These are phyloP conservation scores for Backusella macrospora DNA, from an alignment of 192 early-diverging fungal genomes.

Conservation along the genomic window DNA sequence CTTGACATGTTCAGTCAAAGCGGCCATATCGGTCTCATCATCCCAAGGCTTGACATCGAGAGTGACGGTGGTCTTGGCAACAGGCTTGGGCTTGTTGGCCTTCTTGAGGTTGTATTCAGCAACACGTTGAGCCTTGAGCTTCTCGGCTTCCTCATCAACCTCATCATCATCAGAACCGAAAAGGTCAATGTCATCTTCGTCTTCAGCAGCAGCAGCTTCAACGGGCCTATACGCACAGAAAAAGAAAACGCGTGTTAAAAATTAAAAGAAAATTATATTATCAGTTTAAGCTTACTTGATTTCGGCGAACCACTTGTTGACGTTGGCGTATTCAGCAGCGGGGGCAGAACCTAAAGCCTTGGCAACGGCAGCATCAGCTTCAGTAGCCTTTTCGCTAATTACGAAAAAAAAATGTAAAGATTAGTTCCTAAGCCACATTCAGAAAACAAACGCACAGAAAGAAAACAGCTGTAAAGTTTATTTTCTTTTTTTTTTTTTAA, in stretches of 20 bases:
- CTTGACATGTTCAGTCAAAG: conserved; percentile 72
- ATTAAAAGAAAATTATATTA: not conserved
- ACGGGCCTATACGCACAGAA: conserved; percentile 56
- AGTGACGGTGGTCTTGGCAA: conserved; percentile 91
- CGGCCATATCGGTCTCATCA: conserved; percentile 90
- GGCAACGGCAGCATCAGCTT: conserved; percentile 34
- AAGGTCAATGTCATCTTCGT: conserved; percentile 94
- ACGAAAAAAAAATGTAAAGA: not conserved
- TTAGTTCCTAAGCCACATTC: conserved; percentile 17
- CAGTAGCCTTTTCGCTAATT: conserved; percentile 29
- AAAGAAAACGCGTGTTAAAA: conserved; percentile 6
- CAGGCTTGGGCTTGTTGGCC: conserved; percentile 82
- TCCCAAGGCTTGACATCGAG: conserved; percentile 99
- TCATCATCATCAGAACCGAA: conserved; percentile 95
- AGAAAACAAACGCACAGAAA: not conserved
- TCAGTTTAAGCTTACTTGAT: conserved; percentile 30
- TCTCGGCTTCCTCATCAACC: conserved; percentile 90
- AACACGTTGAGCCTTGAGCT: conserved; percentile 84
- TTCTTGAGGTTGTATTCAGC: conserved; percentile 93
- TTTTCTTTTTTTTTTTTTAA: not conserved
- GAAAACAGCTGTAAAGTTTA: not conserved
- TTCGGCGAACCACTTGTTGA: conserved; percentile 39
- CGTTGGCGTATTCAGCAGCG: conserved; percentile 37
- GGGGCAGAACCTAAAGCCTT: conserved; percentile 44
- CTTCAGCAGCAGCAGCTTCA: conserved; percentile 67